Conservation (phyloP, 805 yeast genomes). For the Candida manassasensis region DNA sequence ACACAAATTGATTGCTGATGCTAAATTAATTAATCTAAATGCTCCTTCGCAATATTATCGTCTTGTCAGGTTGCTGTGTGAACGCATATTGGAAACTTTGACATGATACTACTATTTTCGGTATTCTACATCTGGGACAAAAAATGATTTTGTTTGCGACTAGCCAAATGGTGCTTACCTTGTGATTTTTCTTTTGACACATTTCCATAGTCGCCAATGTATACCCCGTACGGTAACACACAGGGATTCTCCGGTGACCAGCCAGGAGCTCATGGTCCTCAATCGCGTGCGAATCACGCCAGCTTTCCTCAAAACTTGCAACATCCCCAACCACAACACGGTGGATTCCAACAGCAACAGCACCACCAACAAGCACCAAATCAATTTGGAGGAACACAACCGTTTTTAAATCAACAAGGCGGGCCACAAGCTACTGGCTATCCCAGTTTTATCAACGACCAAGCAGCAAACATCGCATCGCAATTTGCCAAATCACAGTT, state of each 20-base stretch:
- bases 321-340: conserved; percentile 26
- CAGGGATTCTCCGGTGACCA: conserved; percentile 15
- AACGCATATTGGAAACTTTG: background rate
- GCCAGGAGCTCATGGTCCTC: conserved; percentile 37
- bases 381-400: conserved; percentile 22
- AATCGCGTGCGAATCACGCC: conserved; percentile 30
- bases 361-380: conserved; percentile 16
- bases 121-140: no score
- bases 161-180: no score
- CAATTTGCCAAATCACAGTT: conserved; percentile 86
- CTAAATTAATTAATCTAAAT: no score
- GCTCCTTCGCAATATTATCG: no score
- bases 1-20: no score
- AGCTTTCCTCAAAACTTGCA: conserved; percentile 17
- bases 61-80: background rate
- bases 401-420: conserved; percentile 10
- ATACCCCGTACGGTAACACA: conserved; percentile 34
- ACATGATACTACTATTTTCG: no score
- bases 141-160: no score
- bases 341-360: conserved; percentile 15
- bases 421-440: conserved; percentile 7
- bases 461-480: conserved; percentile 77
- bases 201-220: no score
- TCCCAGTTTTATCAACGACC: conserved; percentile 61
- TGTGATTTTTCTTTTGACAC: no score